Percentiles rank a stretch among this genome's conserved stretches.
phyloP scores from a whole-genome alignment of 2,329 filamentous ascomycete species.

The Geoglossum cookeanum region DNA sequence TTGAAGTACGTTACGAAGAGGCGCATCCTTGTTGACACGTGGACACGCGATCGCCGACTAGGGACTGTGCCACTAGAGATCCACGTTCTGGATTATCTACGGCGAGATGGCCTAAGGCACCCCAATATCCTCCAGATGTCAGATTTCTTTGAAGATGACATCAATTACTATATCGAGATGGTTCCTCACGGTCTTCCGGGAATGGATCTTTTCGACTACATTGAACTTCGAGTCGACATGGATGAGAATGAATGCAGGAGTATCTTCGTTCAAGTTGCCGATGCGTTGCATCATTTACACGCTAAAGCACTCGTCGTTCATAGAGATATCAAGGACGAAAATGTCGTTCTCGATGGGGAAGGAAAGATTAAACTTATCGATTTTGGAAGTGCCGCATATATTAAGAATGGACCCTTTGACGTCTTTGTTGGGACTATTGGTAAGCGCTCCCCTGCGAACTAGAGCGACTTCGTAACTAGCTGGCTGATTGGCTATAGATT shows the following conservation, averaged over 20 bases:
- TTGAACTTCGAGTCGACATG: slow-evolving; percentile 91
- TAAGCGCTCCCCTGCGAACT: slow-evolving; percentile 26
- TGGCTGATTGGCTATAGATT: slow-evolving; percentile 39
- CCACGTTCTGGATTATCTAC: slow-evolving; percentile 84
- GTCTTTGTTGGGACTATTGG: slow-evolving; percentile 98
- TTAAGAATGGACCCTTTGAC: slow-evolving; percentile 95
- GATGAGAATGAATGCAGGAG: slow-evolving; percentile 82
- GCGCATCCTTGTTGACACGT: slow-evolving; percentile 91
- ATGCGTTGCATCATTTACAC: slow-evolving; percentile 79
- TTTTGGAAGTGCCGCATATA: slow-evolving; percentile 94
- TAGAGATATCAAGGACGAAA: slow-evolving; percentile 97
- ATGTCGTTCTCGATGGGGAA: slow-evolving; percentile 88
- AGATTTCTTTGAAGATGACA: slow-evolving; percentile 43
- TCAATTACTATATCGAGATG: slow-evolving; percentile 99
- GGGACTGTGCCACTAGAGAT: slow-evolving; percentile 95
- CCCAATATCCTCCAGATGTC: slow-evolving; percentile 51
- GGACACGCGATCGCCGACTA: slow-evolving; percentile 81
- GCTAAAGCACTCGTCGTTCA: slow-evolving; percentile 83
- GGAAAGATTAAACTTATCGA: slow-evolving; percentile 94
- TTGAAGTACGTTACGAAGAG: slow-evolving; percentile 96
- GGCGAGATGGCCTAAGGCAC: slow-evolving; percentile 46
- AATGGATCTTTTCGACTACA: slow-evolving; percentile 98
- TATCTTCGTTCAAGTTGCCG: slow-evolving; percentile 86
- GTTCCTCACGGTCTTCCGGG: slow-evolving; percentile 82
- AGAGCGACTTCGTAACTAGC: not conserved